Base-by-base conservation (phyloP, 345 rosid species). In the Lumnitzera racemosa region DNA sequence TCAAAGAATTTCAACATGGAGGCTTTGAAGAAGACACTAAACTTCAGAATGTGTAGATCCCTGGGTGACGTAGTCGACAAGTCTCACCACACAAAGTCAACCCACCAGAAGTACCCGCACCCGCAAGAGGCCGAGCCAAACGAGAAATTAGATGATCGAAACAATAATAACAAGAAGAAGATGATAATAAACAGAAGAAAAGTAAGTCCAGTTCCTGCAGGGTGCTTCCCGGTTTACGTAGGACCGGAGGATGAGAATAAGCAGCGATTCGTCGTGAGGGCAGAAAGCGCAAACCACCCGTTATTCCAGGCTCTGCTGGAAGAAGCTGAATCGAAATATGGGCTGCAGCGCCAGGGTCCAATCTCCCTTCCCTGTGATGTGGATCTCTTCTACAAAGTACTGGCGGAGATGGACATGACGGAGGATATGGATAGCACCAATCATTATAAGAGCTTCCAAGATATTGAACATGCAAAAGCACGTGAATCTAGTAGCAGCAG, bases 151-250 rank as follows among this genome's bases (percentile, higher is more conserved):
- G 20, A 20, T 20, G 43, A 7, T 4, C 10, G 7, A 36, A 1
- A 9, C 43, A 5, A 36, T 36, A 36, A 36, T 5, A 36, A 36
- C 10, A 5, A 36, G 43, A 36, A 36, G 9, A 36, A 36, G 43
- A 36, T 36, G 43, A 36, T 9, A 9, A 36, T 36, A 36, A 7
- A 5, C 10, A 36, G 10, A 36, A 7, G 11, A 36, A 36, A 36
- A 36, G 10, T 36, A 36, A 2, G 43, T 36, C 43, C 43, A 36
- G 73, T 67, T 4, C 77, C 77, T 2, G 77, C 64, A 56, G 77
- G 77, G 5, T 68, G 69, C 64, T 73, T 73, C 63, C 64, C 72
- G 0, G 77, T 73, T 20, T 68, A 73, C 24, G 77, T 73, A 5
- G 77, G 77, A 24, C 58, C 63, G 13, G 58, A 68, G 51, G 68